Conservation (phyloP, 2,329 filamentous ascomycete genomes). For the Diplodia corticola region DNA sequence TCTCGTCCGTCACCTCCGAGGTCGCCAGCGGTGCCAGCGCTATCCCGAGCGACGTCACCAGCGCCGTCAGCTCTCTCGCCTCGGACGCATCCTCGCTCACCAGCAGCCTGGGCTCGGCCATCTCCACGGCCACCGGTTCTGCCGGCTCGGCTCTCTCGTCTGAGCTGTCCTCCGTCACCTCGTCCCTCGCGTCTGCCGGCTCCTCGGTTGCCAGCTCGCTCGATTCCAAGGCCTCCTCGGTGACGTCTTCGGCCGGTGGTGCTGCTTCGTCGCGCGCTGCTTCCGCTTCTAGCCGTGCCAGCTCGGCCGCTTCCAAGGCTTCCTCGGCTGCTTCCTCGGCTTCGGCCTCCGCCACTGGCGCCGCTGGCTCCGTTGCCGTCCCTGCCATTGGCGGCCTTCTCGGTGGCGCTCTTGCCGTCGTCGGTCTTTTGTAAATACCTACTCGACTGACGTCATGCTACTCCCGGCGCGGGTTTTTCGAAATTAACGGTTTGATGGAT, state of each 20-base stretch:
- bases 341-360: not conserved
- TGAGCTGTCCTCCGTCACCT: not conserved
- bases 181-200: not conserved
- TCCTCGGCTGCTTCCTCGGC: not conserved
- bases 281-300: not conserved
- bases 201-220: not conserved
- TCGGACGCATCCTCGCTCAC: not conserved
- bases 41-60: not conserved
- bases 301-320: not conserved
- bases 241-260: not conserved
- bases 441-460: not conserved
- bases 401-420: slow-evolving; percentile 16
- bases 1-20: slow-evolving; percentile 17
- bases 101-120: slow-evolving; percentile 15
- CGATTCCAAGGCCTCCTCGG: not conserved
- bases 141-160: slow-evolving; percentile 3
- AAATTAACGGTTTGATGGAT: slow-evolving; percentile 21
- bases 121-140: slow-evolving; percentile 17
- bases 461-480: not conserved
- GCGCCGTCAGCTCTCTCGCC: not conserved
- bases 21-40: not conserved
- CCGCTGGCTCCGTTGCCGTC: not conserved
- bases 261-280: not conserved
- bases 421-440: slow-evolving; percentile 23
- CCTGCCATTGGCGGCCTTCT: slow-evolving; percentile 17